Percentiles rank a stretch among this genome's conserved stretches.
These are phyloP conservation scores for Claviceps fusiformis DNA, from an alignment of 2,329 filamentous ascomycete genomes.

Conservation along the genomic window DNA sequence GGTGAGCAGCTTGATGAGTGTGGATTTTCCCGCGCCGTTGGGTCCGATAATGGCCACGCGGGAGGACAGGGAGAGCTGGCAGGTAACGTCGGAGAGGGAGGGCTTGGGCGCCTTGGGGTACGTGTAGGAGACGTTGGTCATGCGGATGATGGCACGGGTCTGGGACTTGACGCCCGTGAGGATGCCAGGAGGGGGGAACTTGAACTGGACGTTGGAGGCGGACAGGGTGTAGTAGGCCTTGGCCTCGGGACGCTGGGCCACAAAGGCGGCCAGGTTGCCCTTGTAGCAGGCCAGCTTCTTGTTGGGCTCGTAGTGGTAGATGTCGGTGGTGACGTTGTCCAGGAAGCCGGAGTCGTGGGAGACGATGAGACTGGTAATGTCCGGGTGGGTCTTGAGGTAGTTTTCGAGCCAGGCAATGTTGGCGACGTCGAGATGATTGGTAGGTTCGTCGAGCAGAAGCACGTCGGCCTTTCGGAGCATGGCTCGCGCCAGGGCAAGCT, in stretches of 20 bases:
- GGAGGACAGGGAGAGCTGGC: slow-evolving; percentile 75
- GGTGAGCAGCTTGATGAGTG: slow-evolving; percentile 92
- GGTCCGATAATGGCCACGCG: slow-evolving; percentile 92
- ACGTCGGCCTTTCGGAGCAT: slow-evolving; percentile 98
- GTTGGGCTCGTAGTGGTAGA: slow-evolving; percentile 91
- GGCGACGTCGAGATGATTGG: slow-evolving; percentile 91
- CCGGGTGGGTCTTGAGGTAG: slow-evolving; percentile 88
- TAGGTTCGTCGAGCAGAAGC: slow-evolving; percentile 91
- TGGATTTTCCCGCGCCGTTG: slow-evolving; percentile 97
- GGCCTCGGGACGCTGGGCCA: slow-evolving; percentile 79
- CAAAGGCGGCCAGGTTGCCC: slow-evolving; percentile 72
- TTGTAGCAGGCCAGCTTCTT: slow-evolving; percentile 89
- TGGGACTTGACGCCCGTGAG: slow-evolving; percentile 88
- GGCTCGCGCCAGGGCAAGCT: slow-evolving; percentile 85
- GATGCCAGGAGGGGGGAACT: slow-evolving; percentile 93
- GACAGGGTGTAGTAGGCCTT: slow-evolving; percentile 98
- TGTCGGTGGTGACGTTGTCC: slow-evolving; percentile 94
- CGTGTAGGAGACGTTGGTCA: slow-evolving; percentile 83
- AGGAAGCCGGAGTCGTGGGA: slow-evolving; percentile 97
- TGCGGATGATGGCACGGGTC: slow-evolving; percentile 87
- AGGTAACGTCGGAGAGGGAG: slow-evolving; percentile 77
- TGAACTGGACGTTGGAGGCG: slow-evolving; percentile 81
- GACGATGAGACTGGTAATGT: slow-evolving; percentile 95
- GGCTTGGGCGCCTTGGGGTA: slow-evolving; percentile 85
- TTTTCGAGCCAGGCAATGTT: slow-evolving; percentile 95